These are phyloP conservation scores for Ajuga chamaepitys DNA, from an alignment of 257 asterid species.

Conservation along the genomic window DNA sequence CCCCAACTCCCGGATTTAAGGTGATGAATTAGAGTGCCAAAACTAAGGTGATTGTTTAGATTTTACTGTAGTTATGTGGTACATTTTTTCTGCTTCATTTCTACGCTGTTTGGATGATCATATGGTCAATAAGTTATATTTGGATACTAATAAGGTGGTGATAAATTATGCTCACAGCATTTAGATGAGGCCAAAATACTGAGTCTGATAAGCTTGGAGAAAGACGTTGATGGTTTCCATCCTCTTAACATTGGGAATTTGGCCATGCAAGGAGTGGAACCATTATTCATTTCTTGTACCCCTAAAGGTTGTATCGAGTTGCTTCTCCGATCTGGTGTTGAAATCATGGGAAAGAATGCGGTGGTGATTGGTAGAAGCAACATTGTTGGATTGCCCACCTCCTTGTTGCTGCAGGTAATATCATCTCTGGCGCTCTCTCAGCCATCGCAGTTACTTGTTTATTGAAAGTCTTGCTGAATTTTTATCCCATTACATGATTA, in stretches of 20 bases:
- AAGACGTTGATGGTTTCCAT: slow-evolving; percentile 73
- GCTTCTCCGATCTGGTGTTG: slow-evolving; percentile 52
- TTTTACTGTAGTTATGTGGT: not conserved
- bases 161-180: slow-evolving; percentile 41
- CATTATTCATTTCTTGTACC: slow-evolving; percentile 65
- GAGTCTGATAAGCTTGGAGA: slow-evolving; percentile 41
- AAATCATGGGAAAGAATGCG: slow-evolving; percentile 55
- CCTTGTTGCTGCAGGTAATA: slow-evolving; percentile 74
- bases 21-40: not conserved
- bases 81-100: not conserved
- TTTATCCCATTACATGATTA: not conserved
- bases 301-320: slow-evolving; percentile 68
- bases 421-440: not conserved
- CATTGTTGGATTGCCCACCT: slow-evolving; percentile 76
- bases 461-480: slow-evolving; percentile 2
- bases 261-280: slow-evolving; percentile 64
- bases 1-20: not conserved
- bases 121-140: not conserved
- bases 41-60: not conserved
- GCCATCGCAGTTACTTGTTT: not conserved
- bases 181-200: slow-evolving; percentile 46
- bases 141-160: not conserved
- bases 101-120: not conserved
- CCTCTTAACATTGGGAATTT: slow-evolving; percentile 60
- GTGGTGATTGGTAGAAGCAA: slow-evolving; percentile 84